Evolutionary conservation across 1,139 yeast genomes (phyloP).

Genomic region (Suhomyces yuchorum): DNA sequence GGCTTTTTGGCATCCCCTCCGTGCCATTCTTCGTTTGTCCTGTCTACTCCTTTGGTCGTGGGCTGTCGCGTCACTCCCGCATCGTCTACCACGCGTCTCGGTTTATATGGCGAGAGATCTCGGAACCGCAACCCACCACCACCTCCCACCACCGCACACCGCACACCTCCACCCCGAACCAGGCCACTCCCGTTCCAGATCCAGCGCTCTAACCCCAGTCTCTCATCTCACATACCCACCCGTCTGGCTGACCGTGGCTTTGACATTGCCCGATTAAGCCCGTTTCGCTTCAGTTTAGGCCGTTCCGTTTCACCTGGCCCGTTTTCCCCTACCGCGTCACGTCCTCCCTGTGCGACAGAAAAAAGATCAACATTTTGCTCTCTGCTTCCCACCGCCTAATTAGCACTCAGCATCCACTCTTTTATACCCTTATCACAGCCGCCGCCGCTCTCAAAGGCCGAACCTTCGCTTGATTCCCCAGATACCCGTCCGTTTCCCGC

Average conservation of each 20-base stretch:
- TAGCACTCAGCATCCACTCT: not conserved
- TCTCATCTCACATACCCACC: not conserved
- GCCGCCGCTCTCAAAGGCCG: not conserved
- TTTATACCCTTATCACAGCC: not conserved
- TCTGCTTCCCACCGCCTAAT: constrained; percentile 1
- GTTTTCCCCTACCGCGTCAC: constrained; percentile 3
- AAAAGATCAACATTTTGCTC: constrained; percentile 4
- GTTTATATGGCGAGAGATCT: not conserved
- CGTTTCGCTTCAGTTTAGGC: not conserved
- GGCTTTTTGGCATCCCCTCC: too few species aligned
- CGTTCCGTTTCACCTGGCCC: not conserved
- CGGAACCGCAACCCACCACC: not conserved
- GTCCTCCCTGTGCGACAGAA: constrained; percentile 4
- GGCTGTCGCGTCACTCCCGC: not conserved
- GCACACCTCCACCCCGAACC: not conserved
- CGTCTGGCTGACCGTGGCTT: not conserved
- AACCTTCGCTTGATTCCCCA: not conserved
- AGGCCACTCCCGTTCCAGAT: not conserved
- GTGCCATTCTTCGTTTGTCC: too few species aligned
- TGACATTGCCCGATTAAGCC: not conserved
- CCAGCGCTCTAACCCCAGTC: too few species aligned
- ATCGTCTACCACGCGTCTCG: not conserved
- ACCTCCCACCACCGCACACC: not conserved
- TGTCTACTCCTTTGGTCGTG: not conserved
- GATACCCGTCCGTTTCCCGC: not conserved